These are phyloP conservation scores for Sclerotinia subarctica DNA, from an alignment of 2,329 filamentous ascomycete species.

Conservation along the genomic window DNA sequence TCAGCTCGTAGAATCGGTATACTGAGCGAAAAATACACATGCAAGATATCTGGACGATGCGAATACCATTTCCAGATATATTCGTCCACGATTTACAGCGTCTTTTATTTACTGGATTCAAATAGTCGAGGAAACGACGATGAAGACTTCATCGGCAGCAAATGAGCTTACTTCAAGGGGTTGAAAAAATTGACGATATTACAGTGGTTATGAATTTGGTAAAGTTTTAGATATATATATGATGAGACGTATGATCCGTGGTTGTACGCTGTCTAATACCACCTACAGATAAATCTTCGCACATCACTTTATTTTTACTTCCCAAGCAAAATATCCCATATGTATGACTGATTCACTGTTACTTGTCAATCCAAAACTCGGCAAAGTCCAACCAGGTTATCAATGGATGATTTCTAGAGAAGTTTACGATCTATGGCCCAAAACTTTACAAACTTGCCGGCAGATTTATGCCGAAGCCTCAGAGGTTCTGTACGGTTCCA, in stretches of 20 bases:
- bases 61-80: not conserved
- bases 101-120: not conserved
- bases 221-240: no score
- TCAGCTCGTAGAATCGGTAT: slow-evolving; percentile 66
- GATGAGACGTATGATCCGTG: no score
- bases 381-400: not conserved
- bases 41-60: slow-evolving; percentile 61
- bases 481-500: not conserved
- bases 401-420: not conserved
- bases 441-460: not conserved
- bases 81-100: not conserved
- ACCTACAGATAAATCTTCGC: no score
- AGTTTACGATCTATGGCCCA: not conserved
- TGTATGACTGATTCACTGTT: not conserved
- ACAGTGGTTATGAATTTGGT: no score
- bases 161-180: not conserved
- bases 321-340: no score
- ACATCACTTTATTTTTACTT: no score
- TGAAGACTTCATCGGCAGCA: no score
- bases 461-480: not conserved
- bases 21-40: slow-evolving; percentile 57
- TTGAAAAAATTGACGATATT: no score
- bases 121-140: no score
- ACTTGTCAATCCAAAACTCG: not conserved
- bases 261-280: no score